A percentile compares a stretch with the other conserved stretches of the same genome.
phyloP scores from a whole-genome alignment of 441 rosid genomes.

The Lepidium campestre region DNA sequence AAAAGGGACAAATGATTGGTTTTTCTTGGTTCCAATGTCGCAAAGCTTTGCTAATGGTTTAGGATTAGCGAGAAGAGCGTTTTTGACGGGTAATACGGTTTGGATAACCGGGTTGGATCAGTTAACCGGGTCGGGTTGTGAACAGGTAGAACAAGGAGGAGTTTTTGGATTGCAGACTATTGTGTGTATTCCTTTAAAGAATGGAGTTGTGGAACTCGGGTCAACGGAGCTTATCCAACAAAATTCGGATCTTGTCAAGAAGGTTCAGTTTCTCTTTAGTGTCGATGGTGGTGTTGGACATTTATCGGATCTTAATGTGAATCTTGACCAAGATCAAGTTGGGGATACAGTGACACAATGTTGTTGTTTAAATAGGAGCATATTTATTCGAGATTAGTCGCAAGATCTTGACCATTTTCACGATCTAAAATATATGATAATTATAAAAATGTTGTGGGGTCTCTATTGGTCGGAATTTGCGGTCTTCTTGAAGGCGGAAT shows the following conservation, averaged over 20 bases:
- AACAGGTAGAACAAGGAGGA: conserved; percentile 70
- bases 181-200: conserved; percentile 75
- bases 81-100: conserved; percentile 42
- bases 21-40: conserved; percentile 89
- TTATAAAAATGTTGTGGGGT: too few species aligned
- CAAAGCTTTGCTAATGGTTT: conserved; percentile 67
- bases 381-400: too few species aligned
- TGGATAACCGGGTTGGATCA: conserved; percentile 71
- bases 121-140: conserved; percentile 58
- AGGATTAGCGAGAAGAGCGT: conserved; percentile 74
- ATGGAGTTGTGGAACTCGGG: conserved; percentile 88
- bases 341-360: too few species aligned
- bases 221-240: conserved; percentile 68
- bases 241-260: conserved; percentile 75
- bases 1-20: too few species aligned
- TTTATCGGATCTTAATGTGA: conserved; percentile 39
- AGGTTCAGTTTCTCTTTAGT: conserved; percentile 65
- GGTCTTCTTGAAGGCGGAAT: too few species aligned
- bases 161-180: conserved; percentile 76
- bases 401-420: too few species aligned
- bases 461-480: too few species aligned
- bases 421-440: too few species aligned
- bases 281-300: conserved; percentile 34
- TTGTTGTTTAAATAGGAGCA: too few species aligned
- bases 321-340: conserved; percentile 60